Conservation (phyloP, 108 stramenopile species). For the Aurantiochytrium sp. region DNA sequence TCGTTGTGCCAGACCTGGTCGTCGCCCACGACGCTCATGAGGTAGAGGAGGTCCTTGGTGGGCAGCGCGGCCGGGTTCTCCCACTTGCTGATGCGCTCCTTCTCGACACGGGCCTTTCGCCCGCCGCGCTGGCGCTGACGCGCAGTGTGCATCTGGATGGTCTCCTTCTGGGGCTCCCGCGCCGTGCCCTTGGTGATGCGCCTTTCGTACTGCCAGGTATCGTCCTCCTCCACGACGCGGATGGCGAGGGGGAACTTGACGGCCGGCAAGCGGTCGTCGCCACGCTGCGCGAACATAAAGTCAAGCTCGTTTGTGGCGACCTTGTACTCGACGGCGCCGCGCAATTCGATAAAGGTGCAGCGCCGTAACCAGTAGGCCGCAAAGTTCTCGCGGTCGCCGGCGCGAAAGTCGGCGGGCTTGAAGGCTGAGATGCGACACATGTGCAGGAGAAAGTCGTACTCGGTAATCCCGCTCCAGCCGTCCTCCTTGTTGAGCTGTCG, state of each 20-base stretch:
- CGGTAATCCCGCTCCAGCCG: neutral
- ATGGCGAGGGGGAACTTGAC: neutral
- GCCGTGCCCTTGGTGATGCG: neutral
- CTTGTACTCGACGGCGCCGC: neutral
- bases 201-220: conserved; percentile 27
- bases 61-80: neutral
- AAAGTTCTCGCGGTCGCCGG: neutral
- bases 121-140: neutral
- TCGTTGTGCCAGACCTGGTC: conserved; percentile 23
- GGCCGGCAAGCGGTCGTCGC: neutral
- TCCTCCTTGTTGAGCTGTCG: neutral
- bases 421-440: neutral
- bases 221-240: neutral
- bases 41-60: neutral
- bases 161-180: neutral
- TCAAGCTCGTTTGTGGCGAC: neutral
- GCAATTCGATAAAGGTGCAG: conserved; percentile 3
- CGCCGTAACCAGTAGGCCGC: neutral
- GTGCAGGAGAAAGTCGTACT: neutral
- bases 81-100: conserved; percentile 8
- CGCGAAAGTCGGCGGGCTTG: neutral
- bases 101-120: neutral
- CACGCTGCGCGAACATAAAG: neutral
- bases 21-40: neutral
- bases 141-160: neutral